Base-by-base conservation (phyloP, 305 asterid species). In the Fraxinus floribunda region DNA sequence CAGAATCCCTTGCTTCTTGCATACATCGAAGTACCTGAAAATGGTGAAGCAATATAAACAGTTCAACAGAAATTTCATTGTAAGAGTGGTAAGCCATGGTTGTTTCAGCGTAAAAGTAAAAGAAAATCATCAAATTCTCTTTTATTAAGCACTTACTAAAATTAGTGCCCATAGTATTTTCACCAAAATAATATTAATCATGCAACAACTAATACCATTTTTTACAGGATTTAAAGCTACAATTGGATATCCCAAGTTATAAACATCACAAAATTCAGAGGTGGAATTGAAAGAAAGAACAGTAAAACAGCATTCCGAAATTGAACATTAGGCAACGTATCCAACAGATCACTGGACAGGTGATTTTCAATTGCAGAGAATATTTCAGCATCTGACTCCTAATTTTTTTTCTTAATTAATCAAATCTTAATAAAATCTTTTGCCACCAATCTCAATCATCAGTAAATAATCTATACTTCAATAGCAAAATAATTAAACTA, bases 1-100 rank as follows among this genome's bases (percentile, higher is more conserved):
- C 29, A 20, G 66, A 77, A 90, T 81, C 18, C 88, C 95, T 64
- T 90, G 90, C 83, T 88, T 79, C 89, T 85, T 85, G 90, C 97
- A 93, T 83, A 88, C 91, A 84, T 84, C 87, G 75, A 85, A 81
- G 89, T 94, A 94, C 94, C 99, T 95, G 90, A 83, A 89, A 86
- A 78, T 77, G 57, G 71, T 76, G 66, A 64, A 57, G 71, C 46
- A 75, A 0, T 29, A 70, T 46, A 57, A 62, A 24, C 46, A 30
- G 34, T 30, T 55, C 11, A 80, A 36, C 10, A 24, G 41, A 41
- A 68, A 35, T 10, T 20, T 29, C 16, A 30, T 26, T 26, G 36
- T n/a, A 13, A 7, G 10, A 41, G 66, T 64, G 32, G 18, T 57
- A 78, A 29, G 20, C 64, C 76, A 20, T 79, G 49, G 26, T 60